Conservation (phyloP, 2,329 filamentous ascomycete genomes). For the Cryphonectria radicalis region DNA sequence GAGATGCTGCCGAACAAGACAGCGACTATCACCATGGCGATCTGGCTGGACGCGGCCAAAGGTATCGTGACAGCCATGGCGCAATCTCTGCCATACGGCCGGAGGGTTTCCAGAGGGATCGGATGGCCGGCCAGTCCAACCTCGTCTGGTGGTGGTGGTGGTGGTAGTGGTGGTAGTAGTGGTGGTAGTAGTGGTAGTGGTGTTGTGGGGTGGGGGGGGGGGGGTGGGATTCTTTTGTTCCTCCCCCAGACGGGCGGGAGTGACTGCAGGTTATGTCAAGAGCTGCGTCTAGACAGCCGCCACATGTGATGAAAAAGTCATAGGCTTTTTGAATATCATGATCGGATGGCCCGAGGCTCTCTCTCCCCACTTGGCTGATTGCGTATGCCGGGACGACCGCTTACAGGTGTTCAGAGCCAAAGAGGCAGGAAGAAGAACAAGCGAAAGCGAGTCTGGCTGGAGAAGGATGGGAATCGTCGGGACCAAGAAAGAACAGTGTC, state of each 20-base stretch:
- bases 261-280: neutral
- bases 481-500: neutral
- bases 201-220: neutral
- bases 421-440: conserved; percentile 10
- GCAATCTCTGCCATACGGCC: neutral
- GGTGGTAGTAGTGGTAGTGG: neutral
- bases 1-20: conserved; percentile 33
- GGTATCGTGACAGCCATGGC: conserved; percentile 33
- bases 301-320: neutral
- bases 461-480: neutral
- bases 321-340: neutral
- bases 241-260: neutral
- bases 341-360: neutral
- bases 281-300: neutral
- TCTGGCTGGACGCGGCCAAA: conserved; percentile 32
- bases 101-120: too few species aligned
- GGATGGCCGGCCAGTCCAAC: neutral
- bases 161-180: neutral
- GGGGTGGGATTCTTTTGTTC: neutral
- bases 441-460: conserved; percentile 6
- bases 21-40: conserved; percentile 25
- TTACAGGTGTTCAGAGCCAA: neutral
- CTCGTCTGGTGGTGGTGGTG: neutral
- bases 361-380: conserved; percentile 2
- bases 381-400: conserved; percentile 5